Evolutionary conservation across 345 rosid species (phyloP).

Genomic region (Salix purpurea): DNA sequence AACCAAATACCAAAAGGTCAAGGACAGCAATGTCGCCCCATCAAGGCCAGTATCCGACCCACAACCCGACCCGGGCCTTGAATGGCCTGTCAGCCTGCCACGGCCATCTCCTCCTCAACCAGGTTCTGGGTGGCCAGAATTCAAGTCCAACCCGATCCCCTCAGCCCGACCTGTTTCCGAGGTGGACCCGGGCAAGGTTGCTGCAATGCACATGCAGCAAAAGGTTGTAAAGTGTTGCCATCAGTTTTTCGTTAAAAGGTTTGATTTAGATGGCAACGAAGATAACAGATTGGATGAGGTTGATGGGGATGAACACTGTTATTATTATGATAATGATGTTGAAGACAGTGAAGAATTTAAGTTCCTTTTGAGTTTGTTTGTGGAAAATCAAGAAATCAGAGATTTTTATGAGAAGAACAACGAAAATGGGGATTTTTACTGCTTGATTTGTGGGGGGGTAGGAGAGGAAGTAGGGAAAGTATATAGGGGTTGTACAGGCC

Average conservation of each 20-base stretch:
- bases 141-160: conserved; percentile 14
- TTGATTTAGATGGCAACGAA: conserved; percentile 3
- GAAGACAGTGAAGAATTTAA: conserved; percentile 36
- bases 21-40: neutral
- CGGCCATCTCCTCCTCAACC: conserved; percentile 2
- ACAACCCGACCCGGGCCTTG: conserved; percentile 13
- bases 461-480: conserved; percentile 37
- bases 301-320: conserved; percentile 22
- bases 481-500: conserved; percentile 58
- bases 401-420: conserved; percentile 45
- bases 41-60: neutral
- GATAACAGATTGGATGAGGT: conserved; percentile 8
- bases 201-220: conserved; percentile 25
- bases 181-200: conserved; percentile 30
- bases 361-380: conserved; percentile 44
- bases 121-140: conserved; percentile 38
- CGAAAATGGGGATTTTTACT: conserved; percentile 54
- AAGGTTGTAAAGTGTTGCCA: neutral
- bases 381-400: conserved; percentile 50
- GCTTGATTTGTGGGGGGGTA: conserved; percentile 63
- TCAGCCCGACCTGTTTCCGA: conserved; percentile 14
- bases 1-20: neutral
- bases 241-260: conserved; percentile 7
- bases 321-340: conserved; percentile 13
- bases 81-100: conserved; percentile 35